Evolutionary conservation across 2,329 filamentous ascomycete genomes (phyloP).

Genomic region (Apiospora marii): DNA sequence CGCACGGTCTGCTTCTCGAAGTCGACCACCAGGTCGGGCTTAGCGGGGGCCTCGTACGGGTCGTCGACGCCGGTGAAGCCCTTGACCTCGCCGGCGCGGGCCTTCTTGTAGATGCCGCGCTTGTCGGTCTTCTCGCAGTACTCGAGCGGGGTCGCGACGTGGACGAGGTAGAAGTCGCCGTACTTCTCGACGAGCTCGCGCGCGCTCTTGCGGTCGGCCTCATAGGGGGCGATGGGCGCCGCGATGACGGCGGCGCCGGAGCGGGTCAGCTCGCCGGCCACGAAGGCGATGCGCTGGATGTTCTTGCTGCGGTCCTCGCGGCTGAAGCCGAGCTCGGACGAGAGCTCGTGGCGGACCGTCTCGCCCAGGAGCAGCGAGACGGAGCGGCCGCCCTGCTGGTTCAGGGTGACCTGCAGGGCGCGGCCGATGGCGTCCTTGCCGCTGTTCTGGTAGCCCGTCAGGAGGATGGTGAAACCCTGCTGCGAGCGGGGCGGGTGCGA

Average conservation of each 20-base stretch:
- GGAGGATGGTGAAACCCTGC: slow-evolving; percentile 98
- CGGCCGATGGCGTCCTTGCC: slow-evolving; percentile 97
- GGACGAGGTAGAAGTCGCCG: slow-evolving; percentile 92
- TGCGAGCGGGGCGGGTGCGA: slow-evolving; percentile 89
- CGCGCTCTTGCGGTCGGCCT: slow-evolving; percentile 77
- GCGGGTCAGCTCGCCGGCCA: slow-evolving; percentile 92
- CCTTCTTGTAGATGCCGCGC: slow-evolving; percentile 85
- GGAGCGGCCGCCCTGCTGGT: slow-evolving; percentile 95
- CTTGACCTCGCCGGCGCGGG: slow-evolving; percentile 90
- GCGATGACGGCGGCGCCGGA: slow-evolving; percentile 95
- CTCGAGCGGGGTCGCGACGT: slow-evolving; percentile 92
- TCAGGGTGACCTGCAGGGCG: slow-evolving; percentile 94
- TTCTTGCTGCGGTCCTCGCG: slow-evolving; percentile 92
- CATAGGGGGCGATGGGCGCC: slow-evolving; percentile 94
- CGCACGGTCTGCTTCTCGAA: slow-evolving; percentile 86
- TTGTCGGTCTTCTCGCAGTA: slow-evolving; percentile 95
- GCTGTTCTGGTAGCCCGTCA: slow-evolving; percentile 95
- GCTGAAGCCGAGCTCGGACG: slow-evolving; percentile 94
- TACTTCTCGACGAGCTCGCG: slow-evolving; percentile 86
- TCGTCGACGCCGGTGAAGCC: slow-evolving; percentile 98
- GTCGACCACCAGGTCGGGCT: slow-evolving; percentile 87
- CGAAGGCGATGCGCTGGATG: slow-evolving; percentile 95
- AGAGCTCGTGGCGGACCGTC: slow-evolving; percentile 92
- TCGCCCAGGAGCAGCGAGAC: slow-evolving; percentile 95
- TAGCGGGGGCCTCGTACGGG: slow-evolving; percentile 86